Evolutionary conservation across 179 eudicot genomes (phyloP), one percentile per base, ranked within the genome.

Genomic region (Sideroxylon spinosum): DNA sequence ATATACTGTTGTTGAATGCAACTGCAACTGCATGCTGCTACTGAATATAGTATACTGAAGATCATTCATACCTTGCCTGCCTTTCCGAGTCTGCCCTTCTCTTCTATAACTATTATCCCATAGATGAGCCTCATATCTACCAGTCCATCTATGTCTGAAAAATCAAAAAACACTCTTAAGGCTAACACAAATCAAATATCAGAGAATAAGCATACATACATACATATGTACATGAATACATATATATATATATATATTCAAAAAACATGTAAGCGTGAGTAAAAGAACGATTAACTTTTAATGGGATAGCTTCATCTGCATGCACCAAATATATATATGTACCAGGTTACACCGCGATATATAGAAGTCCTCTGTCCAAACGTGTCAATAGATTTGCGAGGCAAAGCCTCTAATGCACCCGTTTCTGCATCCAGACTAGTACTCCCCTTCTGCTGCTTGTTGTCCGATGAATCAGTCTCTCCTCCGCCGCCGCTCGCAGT

Each of bases 61-160:
- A 37, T 37, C 44, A 37, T 3, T 37, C 37, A 71, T 82, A 94
- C 98, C 98, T 93, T 94, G 98, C 77, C 94, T 87, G 32, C 98
- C 98, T 75, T 94, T 94, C 3, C 98, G 93, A 74, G 97, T 91
- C 60, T 94, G 98, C 26, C 98, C 98, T 86, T 94, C 98, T 85
- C 97, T 90, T 79, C 94, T 89, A 76, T 97, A 94, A 81, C 98
- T 94, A 79, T 94, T 94, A 60, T 94, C 98, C 98, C 98, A 94
- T 56, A 94, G 85, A 88, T 94, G 98, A 44, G 98, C 98, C 78
- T 94, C 98, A 74, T 92, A 94, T 87, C 98, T 87, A 62, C 98
- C 98, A 0, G 98, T 94, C 98, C 98, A 94, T 82, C 97, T 90
- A 85, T 95, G 97, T 48, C 97, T 95, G 81, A 48, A 62, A 32